Conservation (phyloP, 2,329 filamentous ascomycete genomes). For the Colletotrichum tropicicola region DNA sequence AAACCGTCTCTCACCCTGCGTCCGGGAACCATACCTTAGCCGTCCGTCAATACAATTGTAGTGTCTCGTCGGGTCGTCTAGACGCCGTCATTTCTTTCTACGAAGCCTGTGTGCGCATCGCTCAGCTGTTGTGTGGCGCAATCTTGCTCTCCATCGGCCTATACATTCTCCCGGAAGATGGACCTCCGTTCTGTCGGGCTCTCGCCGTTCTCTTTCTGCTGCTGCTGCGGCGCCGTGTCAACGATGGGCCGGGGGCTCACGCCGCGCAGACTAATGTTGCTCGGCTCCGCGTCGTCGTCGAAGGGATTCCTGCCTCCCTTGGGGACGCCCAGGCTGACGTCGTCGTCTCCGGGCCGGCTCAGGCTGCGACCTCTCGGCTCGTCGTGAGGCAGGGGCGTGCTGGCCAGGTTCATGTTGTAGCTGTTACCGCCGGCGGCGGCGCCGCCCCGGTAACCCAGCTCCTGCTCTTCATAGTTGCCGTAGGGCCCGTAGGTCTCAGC, state of each 20-base stretch:
- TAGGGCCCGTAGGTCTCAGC: constrained; percentile 68
- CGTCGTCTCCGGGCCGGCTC: constrained; percentile 33
- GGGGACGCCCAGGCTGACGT: constrained; percentile 41
- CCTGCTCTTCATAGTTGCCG: constrained; percentile 80
- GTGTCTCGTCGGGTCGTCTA: not conserved
- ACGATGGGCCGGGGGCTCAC: constrained; percentile 79
- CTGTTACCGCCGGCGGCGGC: constrained; percentile 47
- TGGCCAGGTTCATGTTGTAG: constrained; percentile 60
- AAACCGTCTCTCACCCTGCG: not conserved
- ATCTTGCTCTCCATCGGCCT: constrained; percentile 29
- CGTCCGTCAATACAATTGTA: not conserved
- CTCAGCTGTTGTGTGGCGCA: not conserved
- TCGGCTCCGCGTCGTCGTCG: constrained; percentile 72
- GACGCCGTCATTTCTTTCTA: not conserved
- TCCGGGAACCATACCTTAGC: no score
- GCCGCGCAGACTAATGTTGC: constrained; percentile 70
- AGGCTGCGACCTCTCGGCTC: constrained; percentile 31
- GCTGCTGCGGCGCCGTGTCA: constrained; percentile 46
- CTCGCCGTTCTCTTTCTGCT: constrained; percentile 46
- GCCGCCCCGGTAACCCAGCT: constrained; percentile 64
- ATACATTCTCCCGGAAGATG: constrained; percentile 76
- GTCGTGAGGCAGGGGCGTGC: constrained; percentile 43
- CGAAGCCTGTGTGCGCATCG: not conserved
- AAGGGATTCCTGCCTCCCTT: constrained; percentile 70
- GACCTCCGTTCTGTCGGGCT: constrained; percentile 76